Base-by-base conservation (phyloP, 139 green algal genomes). In the Tetraselmis chui region DNA sequence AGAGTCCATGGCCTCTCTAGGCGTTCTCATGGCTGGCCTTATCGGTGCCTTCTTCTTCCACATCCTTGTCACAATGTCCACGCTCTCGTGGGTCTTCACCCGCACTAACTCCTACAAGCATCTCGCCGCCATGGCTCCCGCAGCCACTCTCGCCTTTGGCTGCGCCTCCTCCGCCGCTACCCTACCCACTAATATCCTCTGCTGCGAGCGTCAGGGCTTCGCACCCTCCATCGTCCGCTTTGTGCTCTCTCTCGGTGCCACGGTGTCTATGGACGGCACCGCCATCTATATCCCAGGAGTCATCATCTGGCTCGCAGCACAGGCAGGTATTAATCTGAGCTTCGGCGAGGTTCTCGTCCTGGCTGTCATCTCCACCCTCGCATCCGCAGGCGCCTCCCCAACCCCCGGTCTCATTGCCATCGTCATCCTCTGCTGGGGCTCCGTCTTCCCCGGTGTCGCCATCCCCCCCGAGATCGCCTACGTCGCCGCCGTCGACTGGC, bases 171-270 rank as follows among this genome's bases (percentile, higher is more conserved):
- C 77, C 29, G 77, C 77, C 29, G 77, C 77, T 23, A 80, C 77
- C 28, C 77, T 80, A 18, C 77, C 77, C 27, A 32, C 32, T 23
- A 80, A 31, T 5, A 80, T 80, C 77, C 29, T 80, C 28, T 31
- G 29, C 77, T 59, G 29, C 28, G 77, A 80, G 77, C 29, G 31
- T 23, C 31, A 80, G 29, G 32, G 32, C 77, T 59, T 80, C 77
- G 31, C 77, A 23, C 77, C 31, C 28, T 26, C 23, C 29, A 32
- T 80, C 2, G 77, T 32, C 28, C 31, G 32, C 77, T 80, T 80
- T 31, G 77, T 80, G 77, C 77, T 80, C 24, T 80, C 77, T 18
- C 28, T 80, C 2, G 77, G 77, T 5, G 77, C 77, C 77, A 80
- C 77, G 2, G 77, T 80, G 23, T 59, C 31, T 29, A 80, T 80